These are phyloP conservation scores for Chionographis japonica DNA, from an alignment of 106 monocot genomes.

Conservation along the genomic window DNA sequence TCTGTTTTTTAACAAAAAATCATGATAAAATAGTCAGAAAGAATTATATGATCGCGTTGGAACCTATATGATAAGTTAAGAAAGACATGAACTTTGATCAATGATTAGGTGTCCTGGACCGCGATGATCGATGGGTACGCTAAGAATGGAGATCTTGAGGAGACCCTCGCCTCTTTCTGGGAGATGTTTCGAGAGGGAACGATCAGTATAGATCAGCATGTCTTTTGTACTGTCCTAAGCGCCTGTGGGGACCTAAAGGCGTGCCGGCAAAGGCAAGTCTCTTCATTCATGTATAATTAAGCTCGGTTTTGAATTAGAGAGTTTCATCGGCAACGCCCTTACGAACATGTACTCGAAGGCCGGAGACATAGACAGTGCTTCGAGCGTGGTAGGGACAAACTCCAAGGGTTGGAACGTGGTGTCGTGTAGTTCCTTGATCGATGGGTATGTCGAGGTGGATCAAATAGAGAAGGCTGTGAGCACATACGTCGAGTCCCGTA, in stretches of 20 bases:
- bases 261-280: conserved; percentile 5
- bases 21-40: no score
- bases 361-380: conserved; percentile 39
- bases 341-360: conserved; percentile 41
- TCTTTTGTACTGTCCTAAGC: conserved; percentile 26
- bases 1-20: no score
- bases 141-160: conserved; percentile 31
- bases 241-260: conserved; percentile 29
- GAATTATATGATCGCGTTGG: no score
- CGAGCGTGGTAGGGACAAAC: conserved; percentile 1
- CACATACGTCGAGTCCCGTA: conserved; percentile 18
- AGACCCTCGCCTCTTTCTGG: conserved; percentile 22
- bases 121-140: conserved; percentile 52
- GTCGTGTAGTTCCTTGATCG: conserved; percentile 41
- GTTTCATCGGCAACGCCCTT: conserved; percentile 26
- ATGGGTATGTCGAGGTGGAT: conserved; percentile 44
- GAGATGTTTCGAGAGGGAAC: conserved; percentile 10
- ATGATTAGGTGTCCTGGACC: conserved; percentile 35
- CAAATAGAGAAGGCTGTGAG: conserved; percentile 26
- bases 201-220: conserved; percentile 25
- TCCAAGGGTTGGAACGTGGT: conserved; percentile 36
- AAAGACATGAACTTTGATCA: no score
- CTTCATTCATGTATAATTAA: conserved; percentile 27
- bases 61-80: no score
- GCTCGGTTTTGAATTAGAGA: conserved; percentile 16